Evolutionary conservation across 441 rosid genomes (phyloP), one percentile per base, ranked within the genome.

Genomic region (Mallotus japonicus): DNA sequence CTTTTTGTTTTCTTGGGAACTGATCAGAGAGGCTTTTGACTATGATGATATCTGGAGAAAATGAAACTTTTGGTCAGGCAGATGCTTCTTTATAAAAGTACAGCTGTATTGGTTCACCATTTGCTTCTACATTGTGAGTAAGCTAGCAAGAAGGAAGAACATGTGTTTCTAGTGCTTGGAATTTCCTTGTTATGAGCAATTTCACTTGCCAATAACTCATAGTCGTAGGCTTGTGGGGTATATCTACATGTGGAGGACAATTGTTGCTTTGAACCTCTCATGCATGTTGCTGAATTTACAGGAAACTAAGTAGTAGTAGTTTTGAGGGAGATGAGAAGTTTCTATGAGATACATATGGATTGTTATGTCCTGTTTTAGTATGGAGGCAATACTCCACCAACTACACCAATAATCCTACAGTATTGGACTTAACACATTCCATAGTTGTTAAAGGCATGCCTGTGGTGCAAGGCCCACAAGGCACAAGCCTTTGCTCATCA

Each of bases 281-380:
- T 20, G 14, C 24, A 20, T 3, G 63, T 24, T 59, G 63, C n/a
- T 24, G 34, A 24, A 59, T 59, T 59, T 59, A 8, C 14, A 8
- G 19, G 42, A n/a, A 28, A 14, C 40, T 24, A 24, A 24, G 13
- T 59, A 6, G 62, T 22, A 20, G 16, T 6, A 10, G 34, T 58
- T 58, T 58, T 60, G 64, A 60, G n/a, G 64, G 64, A 60, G 64
- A 60, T 17, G n/a, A 12, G 32, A 28, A 60, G 3, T 32, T 32
- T 28, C n/a, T 14, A 4, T 60, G 13, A 8, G 28, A 56, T 56
- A n/a, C 2, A 5, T 19, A 19, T 53, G 28, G 13, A 56, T 19
- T 56, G 11, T 28, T 53, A 53, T 16, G 2, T 17, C 57, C 19
- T 53, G 1, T 4, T 53, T 53, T 16, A 15, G 19, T 3, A 53